Percentiles rank a stretch among this genome's conserved stretches.
Conservation (phyloP, 805 yeast genomes). For the Saccharomycopsis olivae region DNA sequence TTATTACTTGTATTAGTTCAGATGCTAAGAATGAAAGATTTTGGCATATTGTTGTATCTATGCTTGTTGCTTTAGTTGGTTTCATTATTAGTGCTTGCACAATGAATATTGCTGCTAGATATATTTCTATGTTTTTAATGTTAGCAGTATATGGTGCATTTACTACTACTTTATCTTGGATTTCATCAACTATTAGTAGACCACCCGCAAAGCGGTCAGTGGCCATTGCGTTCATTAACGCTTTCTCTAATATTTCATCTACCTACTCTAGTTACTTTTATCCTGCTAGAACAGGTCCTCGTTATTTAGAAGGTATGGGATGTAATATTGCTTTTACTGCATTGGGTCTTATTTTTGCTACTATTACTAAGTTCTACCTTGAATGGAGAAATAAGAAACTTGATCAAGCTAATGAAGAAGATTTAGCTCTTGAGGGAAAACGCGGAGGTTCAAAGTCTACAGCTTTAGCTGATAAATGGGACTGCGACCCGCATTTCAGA, state of each 20-base stretch:
- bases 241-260: constrained; percentile 44
- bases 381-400: constrained; percentile 13
- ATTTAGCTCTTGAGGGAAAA: constrained; percentile 14
- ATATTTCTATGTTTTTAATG: constrained; percentile 50
- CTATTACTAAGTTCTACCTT: constrained; percentile 30
- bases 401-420: constrained; percentile 13
- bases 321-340: constrained; percentile 39
- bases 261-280: constrained; percentile 46
- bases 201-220: constrained; percentile 52
- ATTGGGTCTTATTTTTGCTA: constrained; percentile 30
- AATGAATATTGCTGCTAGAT: constrained; percentile 44
- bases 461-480: constrained; percentile 7
- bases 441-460: constrained; percentile 6
- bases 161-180: constrained; percentile 43
- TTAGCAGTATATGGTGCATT: constrained; percentile 44
- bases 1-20: constrained; percentile 44
- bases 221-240: constrained; percentile 46
- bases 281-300: constrained; percentile 34
- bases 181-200: constrained; percentile 44
- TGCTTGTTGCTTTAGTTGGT: constrained; percentile 32
- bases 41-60: constrained; percentile 37
- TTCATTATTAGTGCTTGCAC: constrained; percentile 41
- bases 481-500: constrained; percentile 13
- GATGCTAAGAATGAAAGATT: constrained; percentile 46
- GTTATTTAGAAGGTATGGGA: constrained; percentile 35